Evolutionary conservation across 179 eudicot species (phyloP), one percentile per base, ranked within the genome.

Genomic region (Gypsophila paniculata): DNA sequence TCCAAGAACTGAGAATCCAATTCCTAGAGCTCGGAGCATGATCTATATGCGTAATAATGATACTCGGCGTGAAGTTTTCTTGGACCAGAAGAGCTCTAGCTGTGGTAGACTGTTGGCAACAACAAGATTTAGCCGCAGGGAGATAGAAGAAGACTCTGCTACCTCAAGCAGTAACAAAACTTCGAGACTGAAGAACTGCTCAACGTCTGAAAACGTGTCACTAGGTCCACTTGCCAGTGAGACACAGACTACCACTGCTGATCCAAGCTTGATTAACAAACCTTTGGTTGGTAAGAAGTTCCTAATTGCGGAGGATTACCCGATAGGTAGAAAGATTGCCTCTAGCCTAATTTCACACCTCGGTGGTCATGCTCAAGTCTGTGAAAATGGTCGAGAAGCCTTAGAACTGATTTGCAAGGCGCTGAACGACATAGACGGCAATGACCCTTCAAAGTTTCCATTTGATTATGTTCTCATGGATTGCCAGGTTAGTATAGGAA

Each of bases 391-490:
- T 25, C 21, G 17, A 75, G 79, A 75, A 79, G 82, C 79, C 15
- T 25, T 75, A 25, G 71, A 75, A 10, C 34, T 79, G 46, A 65
- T 75, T 1, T 44, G 64, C 48, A 58, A 69, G 39, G 80, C 68
- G 36, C 34, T 80, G 39, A 59, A 55, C 39, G 21, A 21, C 26
- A 13, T 71, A 39, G 18, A 17, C 1, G 63, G 53, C 22, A 72
- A 54, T 64, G 69, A 11, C 34, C 18, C 36, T 26, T 75, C 72
- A 34, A 26, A 25, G 44, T 79, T 79, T 68, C 70, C 76, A 9
- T 80, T 72, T 69, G 75, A 76, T 51, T 76, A 25, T 74, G 83
- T 91, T 52, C 72, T 91, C 61, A 91, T 91, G 95, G 97, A 91
- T 51, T 91, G 97, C 54, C 81, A 89, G 94, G 95, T 89, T 74